These are phyloP conservation scores for Aspergillus floridensis DNA, from an alignment of 2,329 filamentous ascomycete species.

Conservation along the genomic window DNA sequence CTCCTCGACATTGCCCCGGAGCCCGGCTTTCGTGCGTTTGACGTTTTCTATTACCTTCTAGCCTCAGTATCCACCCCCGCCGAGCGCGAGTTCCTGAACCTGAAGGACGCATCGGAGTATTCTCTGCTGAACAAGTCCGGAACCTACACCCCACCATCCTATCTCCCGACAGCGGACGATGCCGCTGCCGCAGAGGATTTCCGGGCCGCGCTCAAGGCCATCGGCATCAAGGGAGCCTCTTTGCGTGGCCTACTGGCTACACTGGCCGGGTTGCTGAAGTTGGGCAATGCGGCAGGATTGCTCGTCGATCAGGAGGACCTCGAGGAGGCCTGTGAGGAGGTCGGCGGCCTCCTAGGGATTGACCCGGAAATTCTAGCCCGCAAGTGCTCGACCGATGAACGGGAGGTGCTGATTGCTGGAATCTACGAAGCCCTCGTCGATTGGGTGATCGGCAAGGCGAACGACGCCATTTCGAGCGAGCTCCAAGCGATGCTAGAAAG, in stretches of 20 bases:
- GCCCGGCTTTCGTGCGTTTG: constrained; percentile 83
- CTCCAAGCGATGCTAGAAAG: constrained; percentile 64
- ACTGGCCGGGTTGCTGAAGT: constrained; percentile 80
- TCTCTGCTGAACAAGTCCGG: constrained; percentile 75
- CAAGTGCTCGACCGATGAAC: constrained; percentile 80
- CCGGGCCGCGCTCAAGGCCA: constrained; percentile 77
- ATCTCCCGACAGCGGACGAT: constrained; percentile 89
- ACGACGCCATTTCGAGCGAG: constrained; percentile 75
- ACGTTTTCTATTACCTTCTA: constrained; percentile 95
- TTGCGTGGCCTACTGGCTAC: constrained; percentile 82
- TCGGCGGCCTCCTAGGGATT: constrained; percentile 78
- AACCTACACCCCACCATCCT: constrained; percentile 81
- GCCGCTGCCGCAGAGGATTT: constrained; percentile 92
- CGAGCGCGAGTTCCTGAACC: constrained; percentile 81
- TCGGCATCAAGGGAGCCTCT: constrained; percentile 85
- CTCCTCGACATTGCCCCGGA: constrained; percentile 77
- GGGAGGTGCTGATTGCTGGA: constrained; percentile 76
- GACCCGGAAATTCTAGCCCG: constrained; percentile 77
- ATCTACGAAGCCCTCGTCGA: constrained; percentile 93
- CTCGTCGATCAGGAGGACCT: constrained; percentile 78
- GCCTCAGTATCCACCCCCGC: constrained; percentile 86
- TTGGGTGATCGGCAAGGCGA: constrained; percentile 88
- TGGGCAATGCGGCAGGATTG: constrained; percentile 87
- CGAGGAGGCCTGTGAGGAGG: constrained; percentile 85
- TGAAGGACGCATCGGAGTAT: constrained; percentile 76